Conservation (phyloP, 805 yeast genomes). For the Barnettozyma botsteinii region DNA sequence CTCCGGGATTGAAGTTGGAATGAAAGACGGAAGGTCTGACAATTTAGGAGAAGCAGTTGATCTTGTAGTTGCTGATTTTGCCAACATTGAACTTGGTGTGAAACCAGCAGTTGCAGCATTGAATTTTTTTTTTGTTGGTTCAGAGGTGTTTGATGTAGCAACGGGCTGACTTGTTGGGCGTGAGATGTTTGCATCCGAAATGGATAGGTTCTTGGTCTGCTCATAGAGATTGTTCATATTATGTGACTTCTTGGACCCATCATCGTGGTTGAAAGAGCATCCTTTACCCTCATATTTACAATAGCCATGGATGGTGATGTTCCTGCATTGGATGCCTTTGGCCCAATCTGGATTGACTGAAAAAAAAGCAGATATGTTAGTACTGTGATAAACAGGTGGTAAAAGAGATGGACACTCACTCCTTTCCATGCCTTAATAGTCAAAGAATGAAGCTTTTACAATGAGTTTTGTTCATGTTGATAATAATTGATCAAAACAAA, state of each 20-base stretch:
- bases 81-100: slow-evolving; percentile 33
- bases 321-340: slow-evolving; percentile 74
- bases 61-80: slow-evolving; percentile 3
- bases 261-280: slow-evolving; percentile 72
- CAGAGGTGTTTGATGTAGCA: not conserved
- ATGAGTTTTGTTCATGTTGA: no score
- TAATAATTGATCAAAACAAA: no score
- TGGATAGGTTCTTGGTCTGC: not conserved
- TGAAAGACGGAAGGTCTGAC: slow-evolving; percentile 27
- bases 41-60: slow-evolving; percentile 33
- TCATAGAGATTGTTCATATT: slow-evolving; percentile 7
- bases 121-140: slow-evolving; percentile 36
- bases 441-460: no score
- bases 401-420: slow-evolving; percentile 6
- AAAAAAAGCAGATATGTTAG: slow-evolving; percentile 1
- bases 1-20: slow-evolving; percentile 17
- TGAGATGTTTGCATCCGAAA: not conserved
- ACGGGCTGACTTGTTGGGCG: not conserved
- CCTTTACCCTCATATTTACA: slow-evolving; percentile 87
- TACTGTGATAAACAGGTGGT: not conserved
- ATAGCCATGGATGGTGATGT: slow-evolving; percentile 78
- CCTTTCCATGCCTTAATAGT: slow-evolving; percentile 9
- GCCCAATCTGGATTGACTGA: slow-evolving; percentile 41
- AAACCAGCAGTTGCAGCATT: slow-evolving; percentile 54
- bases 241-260: slow-evolving; percentile 19